Percentiles rank a stretch among this genome's conserved stretches.
phyloP scores from a whole-genome alignment of 2,329 filamentous ascomycete genomes.

The Bipolaris cookei region DNA sequence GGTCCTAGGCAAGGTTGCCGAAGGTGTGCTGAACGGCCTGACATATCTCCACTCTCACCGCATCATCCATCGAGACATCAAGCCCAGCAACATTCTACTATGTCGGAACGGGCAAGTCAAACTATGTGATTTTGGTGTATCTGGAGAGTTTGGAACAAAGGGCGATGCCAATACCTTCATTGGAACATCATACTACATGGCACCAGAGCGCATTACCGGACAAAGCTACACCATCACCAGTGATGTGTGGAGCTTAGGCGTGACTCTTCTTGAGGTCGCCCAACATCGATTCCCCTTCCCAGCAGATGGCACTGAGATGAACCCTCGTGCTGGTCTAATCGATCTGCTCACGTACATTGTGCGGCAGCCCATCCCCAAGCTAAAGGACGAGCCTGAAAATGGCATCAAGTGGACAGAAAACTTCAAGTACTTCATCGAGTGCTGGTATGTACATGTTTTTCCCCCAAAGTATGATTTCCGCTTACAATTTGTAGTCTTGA shows the following conservation, averaged over 20 bases:
- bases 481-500: conserved; percentile 71
- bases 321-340: conserved; percentile 89
- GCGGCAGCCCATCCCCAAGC: conserved; percentile 88
- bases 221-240: conserved; percentile 98
- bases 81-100: conserved; percentile 94
- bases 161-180: conserved; percentile 99
- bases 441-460: conserved; percentile 73
- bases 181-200: conserved; percentile 99
- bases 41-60: conserved; percentile 95
- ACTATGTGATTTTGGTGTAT: conserved; percentile 97
- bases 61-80: conserved; percentile 99
- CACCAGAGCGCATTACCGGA: conserved; percentile 94
- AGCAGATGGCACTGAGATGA: conserved; percentile 93
- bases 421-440: conserved; percentile 99
- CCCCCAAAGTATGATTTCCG: background rate
- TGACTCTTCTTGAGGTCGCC: conserved; percentile 97
- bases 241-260: conserved; percentile 96
- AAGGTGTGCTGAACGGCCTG: conserved; percentile 89
- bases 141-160: conserved; percentile 96
- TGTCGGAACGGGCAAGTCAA: conserved; percentile 90
- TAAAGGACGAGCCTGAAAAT: conserved; percentile 92
- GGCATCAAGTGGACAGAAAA: conserved; percentile 94
- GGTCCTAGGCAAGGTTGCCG: conserved; percentile 93
- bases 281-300: conserved; percentile 99
- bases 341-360: conserved; percentile 98